Conservation (phyloP, 257 asterid genomes). For the Coffea eugenioides region DNA sequence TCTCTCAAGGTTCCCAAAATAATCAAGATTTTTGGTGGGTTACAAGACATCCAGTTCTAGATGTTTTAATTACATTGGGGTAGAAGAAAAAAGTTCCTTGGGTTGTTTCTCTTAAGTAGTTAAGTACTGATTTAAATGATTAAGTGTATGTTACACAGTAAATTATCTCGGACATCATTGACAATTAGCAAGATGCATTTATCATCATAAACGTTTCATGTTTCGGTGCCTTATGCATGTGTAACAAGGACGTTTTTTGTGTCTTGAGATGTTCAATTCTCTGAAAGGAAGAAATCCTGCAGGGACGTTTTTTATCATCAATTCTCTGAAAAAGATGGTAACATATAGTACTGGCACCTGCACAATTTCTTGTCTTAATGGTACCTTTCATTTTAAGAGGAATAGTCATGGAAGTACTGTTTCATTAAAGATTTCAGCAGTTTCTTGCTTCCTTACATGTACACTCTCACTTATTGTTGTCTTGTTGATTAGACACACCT, state of each 20-base stretch:
- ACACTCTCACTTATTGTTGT: background rate
- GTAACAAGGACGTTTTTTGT: background rate
- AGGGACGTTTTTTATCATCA: too few species aligned
- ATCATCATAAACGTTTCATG: background rate
- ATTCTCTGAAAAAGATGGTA: background rate
- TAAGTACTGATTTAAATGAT: background rate
- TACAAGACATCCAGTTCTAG: background rate
- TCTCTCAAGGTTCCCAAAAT: background rate
- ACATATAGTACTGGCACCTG: background rate
- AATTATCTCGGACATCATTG: background rate
- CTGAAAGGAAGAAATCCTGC: background rate
- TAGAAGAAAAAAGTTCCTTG: background rate
- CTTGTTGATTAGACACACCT: background rate
- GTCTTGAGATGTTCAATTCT: background rate
- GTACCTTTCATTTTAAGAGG: background rate
- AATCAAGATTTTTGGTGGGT: conserved; percentile 1
- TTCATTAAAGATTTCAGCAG: background rate
- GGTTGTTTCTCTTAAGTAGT: background rate
- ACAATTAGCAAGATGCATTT: background rate
- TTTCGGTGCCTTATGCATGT: background rate
- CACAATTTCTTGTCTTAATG: background rate
- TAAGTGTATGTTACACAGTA: background rate
- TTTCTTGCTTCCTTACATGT: background rate
- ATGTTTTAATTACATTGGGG: background rate
- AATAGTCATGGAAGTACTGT: background rate